phyloP scores from a whole-genome alignment of 1,284 basidiomycete species.

The Pseudozyma hubeiensis region DNA sequence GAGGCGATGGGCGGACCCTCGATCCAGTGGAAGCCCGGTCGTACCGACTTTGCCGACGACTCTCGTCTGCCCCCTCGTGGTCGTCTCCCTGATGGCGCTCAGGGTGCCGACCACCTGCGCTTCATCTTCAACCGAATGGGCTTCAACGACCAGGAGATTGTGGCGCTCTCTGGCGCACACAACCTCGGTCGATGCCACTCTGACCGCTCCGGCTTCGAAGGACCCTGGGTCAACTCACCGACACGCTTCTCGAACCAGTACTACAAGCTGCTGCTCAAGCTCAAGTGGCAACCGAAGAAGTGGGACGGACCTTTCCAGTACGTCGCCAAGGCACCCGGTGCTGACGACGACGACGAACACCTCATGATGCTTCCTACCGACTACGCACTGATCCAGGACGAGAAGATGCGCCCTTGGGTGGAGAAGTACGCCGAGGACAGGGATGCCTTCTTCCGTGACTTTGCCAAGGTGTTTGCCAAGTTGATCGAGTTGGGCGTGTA shows the following conservation, averaged over 20 bases:
- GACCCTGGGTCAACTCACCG: constrained; percentile 67
- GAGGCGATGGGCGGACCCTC: constrained; percentile 72
- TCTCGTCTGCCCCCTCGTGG: constrained; percentile 68
- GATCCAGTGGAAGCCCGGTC: constrained; percentile 70
- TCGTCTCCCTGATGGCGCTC: constrained; percentile 72
- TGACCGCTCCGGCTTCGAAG: constrained; percentile 65
- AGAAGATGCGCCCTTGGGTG: constrained; percentile 65
- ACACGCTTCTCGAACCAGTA: constrained; percentile 66
- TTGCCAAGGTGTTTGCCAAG: constrained; percentile 70
- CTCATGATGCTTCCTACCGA: constrained; percentile 74
- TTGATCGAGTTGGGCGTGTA: constrained; percentile 68
- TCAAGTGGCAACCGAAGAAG: constrained; percentile 71
- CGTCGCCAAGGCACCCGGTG: constrained; percentile 62
- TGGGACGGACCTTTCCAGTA: constrained; percentile 72
- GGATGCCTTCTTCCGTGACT: constrained; percentile 73
- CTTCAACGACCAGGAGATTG: constrained; percentile 73
- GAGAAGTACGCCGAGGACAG: constrained; percentile 72
- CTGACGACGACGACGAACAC: constrained; percentile 69
- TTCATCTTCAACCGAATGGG: constrained; percentile 73
- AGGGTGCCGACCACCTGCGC: constrained; percentile 71
- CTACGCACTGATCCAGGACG: constrained; percentile 64
- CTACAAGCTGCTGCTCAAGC: constrained; percentile 70
- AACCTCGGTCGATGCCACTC: constrained; percentile 70
- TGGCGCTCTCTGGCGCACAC: constrained; percentile 74
- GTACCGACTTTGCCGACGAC: constrained; percentile 71